Evolutionary conservation across 768 basidiomycete genomes (phyloP), one percentile per base, ranked within the genome.

Genomic region (Boletus rufocinnamomeus): DNA sequence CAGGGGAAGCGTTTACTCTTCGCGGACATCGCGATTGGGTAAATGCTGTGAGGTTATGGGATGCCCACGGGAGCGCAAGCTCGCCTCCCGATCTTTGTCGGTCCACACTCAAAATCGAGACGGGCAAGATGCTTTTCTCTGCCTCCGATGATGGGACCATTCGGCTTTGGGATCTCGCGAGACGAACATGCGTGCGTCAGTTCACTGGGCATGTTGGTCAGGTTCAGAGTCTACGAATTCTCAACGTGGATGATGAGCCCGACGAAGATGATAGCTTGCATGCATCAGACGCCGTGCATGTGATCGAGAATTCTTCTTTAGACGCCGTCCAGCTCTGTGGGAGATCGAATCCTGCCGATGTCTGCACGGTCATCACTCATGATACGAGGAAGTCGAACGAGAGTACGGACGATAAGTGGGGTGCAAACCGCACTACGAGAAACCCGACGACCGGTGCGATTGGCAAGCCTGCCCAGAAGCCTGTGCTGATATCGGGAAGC

Each of bases 21-120:
- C 83, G 94, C 11, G 97, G 97, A 3, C 97, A 99, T 68, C 78
- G 79, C 35, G 95, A 98, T 67, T 97, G 97, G 95, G 95, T 99
- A 58, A 98, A 98, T 69, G 80, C 92, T 3, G 96, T 99, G 23
- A 84, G 88, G 63, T 76, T 99, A 37, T 99, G 97, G 96, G 93
- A 98, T 69, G 80, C 65, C 9, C 28, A 54, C 11, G 66, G 53
- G 40, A 54, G 40, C 2, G 41, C 61, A 47, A 45, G 25, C 37
- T 57, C 60, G 14, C 48, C 59, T 32, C 13, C 59, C 41, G 61
- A 62, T 57, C 54, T 58, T 23, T 66, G 54, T 71, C 74, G 44
- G 64, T 75, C 69, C 55, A 72, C 75, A 19, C 80, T 80, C 45
- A 78, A 83, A 51, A 88, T 92, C 58, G 83, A 88, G 56, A 81